phyloP scores from a whole-genome alignment of 805 yeast species.

The Candida insectorum region DNA sequence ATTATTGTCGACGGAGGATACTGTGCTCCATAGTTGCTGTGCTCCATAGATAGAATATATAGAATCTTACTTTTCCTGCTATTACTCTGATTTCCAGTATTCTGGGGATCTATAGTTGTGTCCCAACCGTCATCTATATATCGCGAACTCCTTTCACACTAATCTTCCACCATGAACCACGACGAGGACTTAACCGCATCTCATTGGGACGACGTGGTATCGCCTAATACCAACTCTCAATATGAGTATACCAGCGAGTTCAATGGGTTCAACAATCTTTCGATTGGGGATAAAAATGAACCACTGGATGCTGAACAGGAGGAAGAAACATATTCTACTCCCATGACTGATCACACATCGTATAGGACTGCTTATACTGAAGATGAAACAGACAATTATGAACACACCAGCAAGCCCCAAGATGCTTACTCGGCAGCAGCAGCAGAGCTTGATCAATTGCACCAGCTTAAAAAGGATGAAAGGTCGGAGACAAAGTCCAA shows the following conservation, averaged over 20 bases:
- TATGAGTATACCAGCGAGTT: constrained; percentile 6
- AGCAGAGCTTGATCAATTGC: constrained; percentile 18
- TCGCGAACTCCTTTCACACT: not conserved
- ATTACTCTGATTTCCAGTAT: not conserved
- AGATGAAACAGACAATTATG: not conserved
- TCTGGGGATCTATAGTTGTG: not conserved
- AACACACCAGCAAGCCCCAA: not conserved
- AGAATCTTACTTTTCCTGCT: not conserved
- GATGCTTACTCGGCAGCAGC: constrained; percentile 13
- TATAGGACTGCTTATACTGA: not conserved
- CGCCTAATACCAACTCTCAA: constrained; percentile 26
- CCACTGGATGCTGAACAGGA: constrained; percentile 13
- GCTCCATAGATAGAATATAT: not conserved
- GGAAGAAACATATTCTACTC: constrained; percentile 5
- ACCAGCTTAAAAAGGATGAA: constrained; percentile 34
- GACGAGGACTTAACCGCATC: constrained; percentile 50
- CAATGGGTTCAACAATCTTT: constrained; percentile 18
- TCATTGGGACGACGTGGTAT: constrained; percentile 59
- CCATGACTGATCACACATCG: not conserved
- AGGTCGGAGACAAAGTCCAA: constrained; percentile 25
- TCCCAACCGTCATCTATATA: not conserved
- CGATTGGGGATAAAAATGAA: constrained; percentile 13
- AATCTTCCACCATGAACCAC: constrained; percentile 31
- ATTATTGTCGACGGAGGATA: constrained; percentile 48
- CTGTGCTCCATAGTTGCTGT: constrained; percentile 25